A percentile compares a stretch with the other conserved stretches of the same genome.
These are phyloP conservation scores for Rhodamnia rubescens DNA, from an alignment of 345 rosid species.

Conservation along the genomic window DNA sequence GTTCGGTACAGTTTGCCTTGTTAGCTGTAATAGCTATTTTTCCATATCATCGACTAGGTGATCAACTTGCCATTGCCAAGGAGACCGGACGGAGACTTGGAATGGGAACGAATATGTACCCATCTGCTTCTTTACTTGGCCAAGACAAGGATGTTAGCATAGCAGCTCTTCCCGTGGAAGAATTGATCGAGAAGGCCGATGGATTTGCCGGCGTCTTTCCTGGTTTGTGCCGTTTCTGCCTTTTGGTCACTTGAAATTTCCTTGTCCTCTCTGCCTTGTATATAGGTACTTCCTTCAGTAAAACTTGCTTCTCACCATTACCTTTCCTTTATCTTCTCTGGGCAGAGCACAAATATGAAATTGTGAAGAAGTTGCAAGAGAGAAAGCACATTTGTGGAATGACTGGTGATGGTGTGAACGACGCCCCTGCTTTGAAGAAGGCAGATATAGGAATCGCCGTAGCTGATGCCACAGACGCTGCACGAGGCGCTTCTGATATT, in stretches of 20 bases:
- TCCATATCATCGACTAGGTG: slow-evolving; percentile 9
- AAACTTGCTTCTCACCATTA: background rate
- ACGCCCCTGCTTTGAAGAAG: slow-evolving; percentile 44
- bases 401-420: slow-evolving; percentile 49
- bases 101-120: slow-evolving; percentile 46
- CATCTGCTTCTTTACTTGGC: slow-evolving; percentile 34
- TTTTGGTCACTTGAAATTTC: background rate
- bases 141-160: slow-evolving; percentile 20
- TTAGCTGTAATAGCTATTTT: background rate
- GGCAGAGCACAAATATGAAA: slow-evolving; percentile 41
- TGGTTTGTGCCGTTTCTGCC: slow-evolving; percentile 3
- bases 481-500: slow-evolving; percentile 36
- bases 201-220: slow-evolving; percentile 46
- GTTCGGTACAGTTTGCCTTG: background rate
- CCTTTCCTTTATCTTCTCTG: background rate
- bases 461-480: slow-evolving; percentile 41
- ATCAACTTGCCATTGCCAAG: slow-evolving; percentile 42
- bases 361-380: slow-evolving; percentile 33
- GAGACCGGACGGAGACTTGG: slow-evolving; percentile 45
- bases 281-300: background rate
- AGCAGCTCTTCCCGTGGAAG: slow-evolving; percentile 28
- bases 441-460: slow-evolving; percentile 47
- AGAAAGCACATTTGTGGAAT: slow-evolving; percentile 36
- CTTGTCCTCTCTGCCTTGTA: background rate
- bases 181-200: slow-evolving; percentile 38